Evolutionary conservation across 2,329 filamentous ascomycete genomes (phyloP).

Genomic region (Cadophora sp.): DNA sequence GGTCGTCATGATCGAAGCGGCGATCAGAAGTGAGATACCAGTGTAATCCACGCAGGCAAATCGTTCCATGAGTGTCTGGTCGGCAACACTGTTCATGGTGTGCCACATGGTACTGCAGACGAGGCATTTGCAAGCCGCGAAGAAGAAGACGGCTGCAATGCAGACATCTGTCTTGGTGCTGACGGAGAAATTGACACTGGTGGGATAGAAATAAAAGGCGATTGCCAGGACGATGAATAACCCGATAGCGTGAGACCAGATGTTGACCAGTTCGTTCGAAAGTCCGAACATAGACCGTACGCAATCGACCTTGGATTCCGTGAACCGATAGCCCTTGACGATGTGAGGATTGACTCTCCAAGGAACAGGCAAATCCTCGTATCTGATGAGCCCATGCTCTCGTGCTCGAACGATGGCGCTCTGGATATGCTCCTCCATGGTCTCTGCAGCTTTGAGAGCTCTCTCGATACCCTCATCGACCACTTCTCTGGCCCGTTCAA

Average conservation of each 20-base stretch:
- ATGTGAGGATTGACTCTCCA: conserved; percentile 98
- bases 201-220: conserved; percentile 96
- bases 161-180: conserved; percentile 89
- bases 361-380: conserved; percentile 87
- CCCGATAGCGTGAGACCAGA: conserved; percentile 94
- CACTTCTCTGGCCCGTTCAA: conserved; percentile 76
- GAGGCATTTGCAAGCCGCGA: conserved; percentile 92
- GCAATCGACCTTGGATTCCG: conserved; percentile 88
- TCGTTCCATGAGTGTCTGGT: conserved; percentile 86
- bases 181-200: conserved; percentile 82
- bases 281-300: conserved; percentile 81
- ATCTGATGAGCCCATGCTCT: conserved; percentile 82
- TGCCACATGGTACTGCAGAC: conserved; percentile 98
- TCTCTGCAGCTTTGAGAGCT: conserved; percentile 81
- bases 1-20: conserved; percentile 95
- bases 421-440: conserved; percentile 84
- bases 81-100: conserved; percentile 96
- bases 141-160: conserved; percentile 94
- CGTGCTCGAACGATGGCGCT: conserved; percentile 76
- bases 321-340: conserved; percentile 89
- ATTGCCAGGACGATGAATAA: conserved; percentile 86
- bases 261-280: conserved; percentile 96
- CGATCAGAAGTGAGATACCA: conserved; percentile 92
- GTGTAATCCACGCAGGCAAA: conserved; percentile 99
- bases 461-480: conserved; percentile 83